phyloP scores from a whole-genome alignment of 179 eudicot species.

The Spinacia oleracea region DNA sequence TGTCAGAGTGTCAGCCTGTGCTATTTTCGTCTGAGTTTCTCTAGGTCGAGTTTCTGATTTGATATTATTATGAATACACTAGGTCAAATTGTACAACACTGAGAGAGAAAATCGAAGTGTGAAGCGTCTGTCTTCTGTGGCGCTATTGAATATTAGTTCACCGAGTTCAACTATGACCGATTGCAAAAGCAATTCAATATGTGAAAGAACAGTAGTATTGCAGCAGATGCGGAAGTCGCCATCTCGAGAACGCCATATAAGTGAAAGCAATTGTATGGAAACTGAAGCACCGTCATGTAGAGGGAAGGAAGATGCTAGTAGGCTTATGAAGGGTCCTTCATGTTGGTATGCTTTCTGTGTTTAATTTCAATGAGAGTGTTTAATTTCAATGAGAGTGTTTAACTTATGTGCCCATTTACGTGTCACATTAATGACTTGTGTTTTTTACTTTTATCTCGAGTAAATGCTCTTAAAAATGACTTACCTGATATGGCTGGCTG shows the following conservation, averaged over 20 bases:
- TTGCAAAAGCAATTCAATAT: constrained; percentile 16
- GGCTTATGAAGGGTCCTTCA: constrained; percentile 49
- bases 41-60: constrained; percentile 8
- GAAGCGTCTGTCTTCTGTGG: constrained; percentile 45
- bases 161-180: constrained; percentile 15
- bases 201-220: constrained; percentile 30
- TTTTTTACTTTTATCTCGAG: not conserved
- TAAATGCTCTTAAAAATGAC: not conserved
- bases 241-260: constrained; percentile 27
- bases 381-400: constrained; percentile 5
- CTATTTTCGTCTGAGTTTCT: not conserved
- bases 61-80: not conserved
- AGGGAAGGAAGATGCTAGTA: constrained; percentile 34
- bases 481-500: too few species aligned
- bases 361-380: not conserved
- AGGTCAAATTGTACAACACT: constrained; percentile 68
- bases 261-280: constrained; percentile 39
- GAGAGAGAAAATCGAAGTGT: constrained; percentile 57
- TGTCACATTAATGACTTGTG: not conserved
- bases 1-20: not conserved
- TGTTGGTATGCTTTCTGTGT: constrained; percentile 50
- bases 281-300: constrained; percentile 38
- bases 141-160: constrained; percentile 24
- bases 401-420: not conserved
- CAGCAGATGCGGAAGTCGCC: constrained; percentile 31